Evolutionary conservation across 2,329 filamentous ascomycete species (phyloP), one percentile per base, ranked within the genome.

Genomic region (Apiospora saccharicola): DNA sequence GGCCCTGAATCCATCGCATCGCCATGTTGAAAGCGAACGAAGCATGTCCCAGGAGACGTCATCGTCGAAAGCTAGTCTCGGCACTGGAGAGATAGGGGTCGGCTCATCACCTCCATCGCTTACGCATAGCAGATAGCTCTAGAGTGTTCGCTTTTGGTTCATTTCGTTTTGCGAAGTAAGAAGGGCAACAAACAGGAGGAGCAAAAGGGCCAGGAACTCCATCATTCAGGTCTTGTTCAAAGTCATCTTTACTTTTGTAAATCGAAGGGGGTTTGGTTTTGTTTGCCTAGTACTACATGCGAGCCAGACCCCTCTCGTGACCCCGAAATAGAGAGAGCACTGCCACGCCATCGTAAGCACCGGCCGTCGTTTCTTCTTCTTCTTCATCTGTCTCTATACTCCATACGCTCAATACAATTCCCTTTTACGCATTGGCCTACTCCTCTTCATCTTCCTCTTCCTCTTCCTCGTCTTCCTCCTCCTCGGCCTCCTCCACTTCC

Each of bases 381-480:
- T 16, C 37, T 6, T 46, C n/a, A 16, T 47, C 19, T 1, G 10
- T 41, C n/a, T 68, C 19, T 19, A 47, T 22, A 26, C 41, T 6
- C 13, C 43, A n/a, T 19, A 19, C 44, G 8, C 22, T 22, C 44
- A 47, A 22, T 47, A 22, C 44, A 8, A 22, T 49, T 10, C 22
- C n/a, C 46, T n/a, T 49, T 49, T n/a, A 49, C 46, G 46, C 19
- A 47, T 73, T 30, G 4, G 69, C 69, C 16, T 73, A 75, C 13
- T 74, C 75, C 19, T 76, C 77, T 4, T 73, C 75, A 26, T 73
- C 77, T 19, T 78, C 78, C 1, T 73, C 77, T 34, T 73, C 74
- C 7, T 72, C 78, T 12, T 77, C 78, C 47, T 73, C 74, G 4
- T 72, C 78, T 12, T 77, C 78, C 47, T 71, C 76, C 34, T 77